phyloP scores from a whole-genome alignment of 768 basidiomycete genomes.

The Leucocoprinus birnbaumii region DNA sequence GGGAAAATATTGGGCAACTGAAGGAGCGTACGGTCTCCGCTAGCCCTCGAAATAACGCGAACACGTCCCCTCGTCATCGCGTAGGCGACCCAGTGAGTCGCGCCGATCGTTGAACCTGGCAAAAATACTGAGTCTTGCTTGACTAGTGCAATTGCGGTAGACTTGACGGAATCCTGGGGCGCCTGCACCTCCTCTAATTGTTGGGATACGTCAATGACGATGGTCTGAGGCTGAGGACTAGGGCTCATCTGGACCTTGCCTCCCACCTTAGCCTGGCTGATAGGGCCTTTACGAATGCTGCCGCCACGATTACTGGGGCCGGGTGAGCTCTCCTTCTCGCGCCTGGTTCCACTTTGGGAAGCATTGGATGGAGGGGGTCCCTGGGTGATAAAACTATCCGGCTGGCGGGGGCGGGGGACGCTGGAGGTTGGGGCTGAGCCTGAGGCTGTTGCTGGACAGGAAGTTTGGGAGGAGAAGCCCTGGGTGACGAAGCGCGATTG shows the following conservation, averaged over 20 bases:
- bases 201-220: conserved; percentile 75
- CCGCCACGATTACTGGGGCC: conserved; percentile 41
- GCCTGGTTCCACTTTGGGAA: conserved; percentile 22
- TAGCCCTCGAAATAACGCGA: conserved; percentile 84
- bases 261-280: conserved; percentile 38
- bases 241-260: conserved; percentile 54
- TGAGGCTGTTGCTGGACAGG: conserved; percentile 38
- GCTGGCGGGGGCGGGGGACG: conserved; percentile 21
- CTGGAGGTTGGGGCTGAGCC: conserved; percentile 43
- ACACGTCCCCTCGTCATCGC: conserved; percentile 90
- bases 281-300: conserved; percentile 31
- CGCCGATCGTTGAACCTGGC: conserved; percentile 85
- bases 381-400: conserved; percentile 15
- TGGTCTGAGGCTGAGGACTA: conserved; percentile 63
- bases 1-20: conserved; percentile 69
- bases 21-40: conserved; percentile 84
- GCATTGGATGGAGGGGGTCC: conserved; percentile 4
- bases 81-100: conserved; percentile 90
- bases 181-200: conserved; percentile 74
- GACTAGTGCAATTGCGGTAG: conserved; percentile 88
- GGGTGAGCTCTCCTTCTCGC: conserved; percentile 74
- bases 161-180: conserved; percentile 72
- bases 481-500: conserved; percentile 50
- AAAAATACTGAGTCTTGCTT: conserved; percentile 83
- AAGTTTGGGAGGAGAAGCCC: conserved; percentile 64